Base-by-base conservation (phyloP, 345 rosid genomes). In the Hypericum perforatum region DNA sequence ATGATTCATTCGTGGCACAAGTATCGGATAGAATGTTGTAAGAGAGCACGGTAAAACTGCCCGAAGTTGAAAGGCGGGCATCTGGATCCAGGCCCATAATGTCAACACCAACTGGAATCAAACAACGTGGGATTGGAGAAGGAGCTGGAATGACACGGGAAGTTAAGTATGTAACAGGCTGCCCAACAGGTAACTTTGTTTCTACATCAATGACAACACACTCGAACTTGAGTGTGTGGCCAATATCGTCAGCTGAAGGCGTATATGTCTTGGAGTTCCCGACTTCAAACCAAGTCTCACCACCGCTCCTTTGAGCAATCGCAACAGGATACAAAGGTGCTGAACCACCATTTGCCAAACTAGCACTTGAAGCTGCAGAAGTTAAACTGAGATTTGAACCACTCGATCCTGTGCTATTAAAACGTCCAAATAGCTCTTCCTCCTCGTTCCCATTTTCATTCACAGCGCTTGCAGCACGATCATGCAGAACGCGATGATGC, bases 101-200 rank as follows among this genome's bases (percentile, higher is more conserved):
- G 63, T 85, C 97, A 57, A 60, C 77, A 62, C 82, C 86, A 53
- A 92, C 80, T 6, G 97, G 81, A 63, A 92, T 72, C 77, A 92
- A 49, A 63, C 71, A 78, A 44, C 98, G 97, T 11, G 97, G 98
- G 67, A 76, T 74, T 39, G 98, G 98, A 5, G 85, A 78, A 9
- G 98, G 97, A 16, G 98, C 98, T 32, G 98, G 97, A 82, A 92
- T 92, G 56, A 92, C 99, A 62, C 91, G 85, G 13, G 97, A 89
- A 57, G 97, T 89, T 65, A 75, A 57, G 16, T 88, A 54, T 39
- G 87, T 85, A 76, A 58, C 77, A 44, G 79, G 49, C 52, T 73
- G 82, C 15, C 95, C 97, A 52, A 84, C 77, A 58, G 76, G 58
- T 44, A 65, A 63, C 70, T 83, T 84, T 41, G 82, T 89, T 70